Percentiles rank a stretch among this genome's conserved stretches.
Evolutionary conservation across 306 rosid genomes (phyloP).

Genomic region (Cucurbita maxima): DNA sequence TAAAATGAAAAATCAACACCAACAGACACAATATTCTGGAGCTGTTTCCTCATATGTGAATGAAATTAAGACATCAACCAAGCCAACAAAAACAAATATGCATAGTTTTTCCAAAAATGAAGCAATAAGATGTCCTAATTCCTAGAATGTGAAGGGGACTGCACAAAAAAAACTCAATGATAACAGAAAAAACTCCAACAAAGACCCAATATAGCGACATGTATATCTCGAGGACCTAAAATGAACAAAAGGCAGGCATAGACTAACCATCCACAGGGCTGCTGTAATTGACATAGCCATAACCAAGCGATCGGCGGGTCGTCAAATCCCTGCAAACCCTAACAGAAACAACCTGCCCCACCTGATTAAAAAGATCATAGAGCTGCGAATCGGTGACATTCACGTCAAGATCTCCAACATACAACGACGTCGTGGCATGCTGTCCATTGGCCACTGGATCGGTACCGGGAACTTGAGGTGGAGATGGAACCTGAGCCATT

Average conservation of each 20-base stretch:
- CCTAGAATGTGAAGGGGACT: neutral
- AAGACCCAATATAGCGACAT: neutral
- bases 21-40: neutral
- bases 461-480: slow-evolving; percentile 55
- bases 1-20: neutral
- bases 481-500: slow-evolving; percentile 89
- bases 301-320: slow-evolving; percentile 81
- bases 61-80: neutral
- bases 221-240: neutral
- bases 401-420: slow-evolving; percentile 86
- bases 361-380: slow-evolving; percentile 70
- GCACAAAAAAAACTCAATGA: neutral
- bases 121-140: neutral
- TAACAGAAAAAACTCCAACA: neutral
- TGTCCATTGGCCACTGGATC: slow-evolving; percentile 33
- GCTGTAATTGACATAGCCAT: slow-evolving; percentile 82
- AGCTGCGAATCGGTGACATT: slow-evolving; percentile 85
- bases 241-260: neutral
- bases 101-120: neutral
- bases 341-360: slow-evolving; percentile 91
- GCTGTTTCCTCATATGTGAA: neutral
- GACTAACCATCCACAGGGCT: slow-evolving; percentile 67
- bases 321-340: slow-evolving; percentile 96
- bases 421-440: slow-evolving; percentile 81
- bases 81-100: neutral